These are phyloP conservation scores for Fusarium phyllophilum DNA, from an alignment of 2,329 filamentous ascomycete species.

Conservation along the genomic window DNA sequence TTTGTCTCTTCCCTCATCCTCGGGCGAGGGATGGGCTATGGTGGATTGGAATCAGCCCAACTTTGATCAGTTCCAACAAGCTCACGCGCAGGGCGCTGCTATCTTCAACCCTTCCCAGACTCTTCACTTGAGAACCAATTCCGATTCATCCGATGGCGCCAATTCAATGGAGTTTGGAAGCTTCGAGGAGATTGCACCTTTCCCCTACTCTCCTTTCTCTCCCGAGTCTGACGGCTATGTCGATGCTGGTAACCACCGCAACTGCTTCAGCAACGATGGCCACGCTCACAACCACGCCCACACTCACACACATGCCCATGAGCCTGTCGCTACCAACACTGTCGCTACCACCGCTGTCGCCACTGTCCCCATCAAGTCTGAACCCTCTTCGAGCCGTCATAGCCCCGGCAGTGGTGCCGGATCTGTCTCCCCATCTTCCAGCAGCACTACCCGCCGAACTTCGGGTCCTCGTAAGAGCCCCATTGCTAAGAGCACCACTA, in stretches of 20 bases:
- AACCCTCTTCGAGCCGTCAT: conserved; percentile 63
- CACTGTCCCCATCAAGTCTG: conserved; percentile 75
- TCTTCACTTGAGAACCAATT: conserved; percentile 85
- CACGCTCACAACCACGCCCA: conserved; percentile 56
- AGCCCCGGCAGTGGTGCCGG: conserved; percentile 70
- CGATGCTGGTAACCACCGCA: conserved; percentile 69
- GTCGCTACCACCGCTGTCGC: conserved; percentile 75
- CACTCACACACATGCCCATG: conserved; percentile 47
- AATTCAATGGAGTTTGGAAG: conserved; percentile 76
- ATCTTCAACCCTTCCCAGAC: conserved; percentile 95
- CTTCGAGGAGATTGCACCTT: conserved; percentile 79
- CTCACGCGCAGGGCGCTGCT: conserved; percentile 66
- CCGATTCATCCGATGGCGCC: conserved; percentile 82
- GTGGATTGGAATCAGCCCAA: conserved; percentile 80
- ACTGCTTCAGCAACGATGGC: conserved; percentile 68
- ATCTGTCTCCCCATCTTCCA: conserved; percentile 70
- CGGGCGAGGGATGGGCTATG: conserved; percentile 87
- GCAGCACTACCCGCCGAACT: conserved; percentile 70
- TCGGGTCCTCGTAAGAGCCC: conserved; percentile 80
- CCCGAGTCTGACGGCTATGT: conserved; percentile 81
- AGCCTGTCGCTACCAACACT: conserved; percentile 72
- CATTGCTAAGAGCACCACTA: conserved; percentile 77
- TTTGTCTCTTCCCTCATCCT: conserved; percentile 81
- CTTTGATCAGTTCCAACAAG: conserved; percentile 66
- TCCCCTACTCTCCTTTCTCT: conserved; percentile 83